A percentile compares a stretch with the other conserved stretches of the same genome.
These are phyloP conservation scores for Termitomyces sp. DNA, from an alignment of 768 basidiomycete genomes.

Conservation along the genomic window DNA sequence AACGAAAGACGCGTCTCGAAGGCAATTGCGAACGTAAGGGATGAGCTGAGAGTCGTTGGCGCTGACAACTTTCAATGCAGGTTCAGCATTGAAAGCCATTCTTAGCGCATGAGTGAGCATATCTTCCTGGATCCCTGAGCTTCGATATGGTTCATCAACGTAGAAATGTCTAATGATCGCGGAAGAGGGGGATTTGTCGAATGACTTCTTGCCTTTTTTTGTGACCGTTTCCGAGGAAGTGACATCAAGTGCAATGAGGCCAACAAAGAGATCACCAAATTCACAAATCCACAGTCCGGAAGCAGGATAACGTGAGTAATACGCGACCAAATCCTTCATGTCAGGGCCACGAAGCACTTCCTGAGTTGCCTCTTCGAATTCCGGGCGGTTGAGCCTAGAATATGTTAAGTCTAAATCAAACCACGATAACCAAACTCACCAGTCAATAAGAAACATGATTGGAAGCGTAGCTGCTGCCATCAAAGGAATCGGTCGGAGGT, in stretches of 20 bases:
- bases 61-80: conserved; percentile 38
- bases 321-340: conserved; percentile 39
- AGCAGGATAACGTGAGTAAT: conserved; percentile 56
- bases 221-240: conserved; percentile 30
- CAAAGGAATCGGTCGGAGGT: conserved; percentile 57
- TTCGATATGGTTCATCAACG: conserved; percentile 59
- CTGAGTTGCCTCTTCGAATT: conserved; percentile 52
- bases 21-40: conserved; percentile 39
- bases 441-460: conserved; percentile 62
- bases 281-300: conserved; percentile 73
- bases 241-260: conserved; percentile 68
- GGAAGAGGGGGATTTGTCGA: conserved; percentile 30
- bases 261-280: conserved; percentile 50
- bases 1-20: conserved; percentile 45
- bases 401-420: not conserved
- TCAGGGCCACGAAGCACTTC: conserved; percentile 51
- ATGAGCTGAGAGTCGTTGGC: conserved; percentile 43
- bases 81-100: conserved; percentile 46
- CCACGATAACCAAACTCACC: conserved; percentile 35
- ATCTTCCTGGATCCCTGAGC: conserved; percentile 55
- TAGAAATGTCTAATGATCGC: conserved; percentile 73
- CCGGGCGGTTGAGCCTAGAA: conserved; percentile 62
- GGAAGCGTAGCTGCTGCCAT: conserved; percentile 61
- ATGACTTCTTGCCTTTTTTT: conserved; percentile 5
- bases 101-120: conserved; percentile 53